phyloP scores from a whole-genome alignment of 2,329 filamentous ascomycete species.

The Teratosphaeria zuluensis region DNA sequence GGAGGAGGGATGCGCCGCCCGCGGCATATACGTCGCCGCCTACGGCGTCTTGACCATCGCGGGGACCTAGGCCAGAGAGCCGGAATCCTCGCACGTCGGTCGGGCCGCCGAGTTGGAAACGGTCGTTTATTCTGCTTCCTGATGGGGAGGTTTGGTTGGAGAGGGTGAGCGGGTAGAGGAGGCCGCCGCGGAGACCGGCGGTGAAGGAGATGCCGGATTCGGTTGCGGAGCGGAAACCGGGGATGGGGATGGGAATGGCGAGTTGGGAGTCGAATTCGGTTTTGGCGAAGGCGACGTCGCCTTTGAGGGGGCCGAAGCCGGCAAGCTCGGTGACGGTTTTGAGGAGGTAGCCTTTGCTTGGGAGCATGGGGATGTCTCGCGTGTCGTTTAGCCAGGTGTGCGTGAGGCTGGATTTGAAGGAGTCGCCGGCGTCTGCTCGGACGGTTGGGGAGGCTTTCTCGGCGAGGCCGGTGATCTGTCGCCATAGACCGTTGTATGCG shows the following conservation, averaged over 20 bases:
- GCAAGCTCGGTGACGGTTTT: constrained; percentile 76
- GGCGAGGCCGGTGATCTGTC: constrained; percentile 73
- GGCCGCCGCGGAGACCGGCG: constrained; percentile 67
- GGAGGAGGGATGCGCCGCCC: constrained; percentile 72
- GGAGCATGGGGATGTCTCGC: constrained; percentile 76
- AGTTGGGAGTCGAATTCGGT: constrained; percentile 74
- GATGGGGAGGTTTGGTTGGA: constrained; percentile 46
- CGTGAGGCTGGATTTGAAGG: constrained; percentile 75
- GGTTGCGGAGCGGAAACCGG: constrained; percentile 57
- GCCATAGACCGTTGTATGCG: constrained; percentile 73
- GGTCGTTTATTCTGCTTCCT: constrained; percentile 79
- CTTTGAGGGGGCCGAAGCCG: constrained; percentile 70
- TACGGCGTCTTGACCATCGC: constrained; percentile 74
- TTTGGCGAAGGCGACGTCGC: constrained; percentile 91
- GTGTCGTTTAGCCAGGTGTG: constrained; percentile 73
- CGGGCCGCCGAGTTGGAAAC: constrained; percentile 88
- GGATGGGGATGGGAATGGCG: constrained; percentile 63
- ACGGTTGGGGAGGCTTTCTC: constrained; percentile 70
- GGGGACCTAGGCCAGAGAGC: constrained; percentile 77
- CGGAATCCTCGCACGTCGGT: constrained; percentile 93
- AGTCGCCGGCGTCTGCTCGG: constrained; percentile 77
- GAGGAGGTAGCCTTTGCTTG: constrained; percentile 69
- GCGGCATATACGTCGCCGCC: constrained; percentile 90
- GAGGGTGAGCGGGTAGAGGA: constrained; percentile 72
- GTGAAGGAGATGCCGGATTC: constrained; percentile 65